Base-by-base conservation (phyloP, 768 basidiomycete genomes). In the Amyloporia xantha region DNA sequence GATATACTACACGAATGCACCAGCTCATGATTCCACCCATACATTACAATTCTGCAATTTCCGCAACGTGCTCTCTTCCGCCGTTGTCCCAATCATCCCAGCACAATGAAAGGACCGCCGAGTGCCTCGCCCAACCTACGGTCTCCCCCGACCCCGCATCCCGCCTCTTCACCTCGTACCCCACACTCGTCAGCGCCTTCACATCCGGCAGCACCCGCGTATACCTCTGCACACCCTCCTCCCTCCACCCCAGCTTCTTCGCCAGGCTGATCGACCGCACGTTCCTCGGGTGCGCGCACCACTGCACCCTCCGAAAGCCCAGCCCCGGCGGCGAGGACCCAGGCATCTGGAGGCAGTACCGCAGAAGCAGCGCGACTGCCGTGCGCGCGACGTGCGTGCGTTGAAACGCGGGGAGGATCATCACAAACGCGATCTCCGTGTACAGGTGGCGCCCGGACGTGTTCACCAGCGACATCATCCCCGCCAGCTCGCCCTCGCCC, bases 1-100 rank as follows among this genome's bases (percentile, higher is more conserved):
- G 9, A 35, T n/a, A n/a, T 35, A 35, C 33, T 10, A n/a, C 9
- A n/a, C 10, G 9, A 35, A n/a, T 35, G 33, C 33, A 35, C 9
- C 10, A 35, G 33, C n/a, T n/a, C n/a, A 35, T 35, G 33, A 35
- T 9, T 35, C 9, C 10, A 35, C 33, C 33, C 9, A 35, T n/a
- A 35, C 30, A 33, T 33, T 15, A 33, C 30, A 33, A 15, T 7
- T 33, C 30, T 33, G 30, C 30, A 15, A 58, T 24, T n/a, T 26
- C 42, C 37, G 65, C 58, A 20, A 67, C 68, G 26, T 60, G 51
- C 19, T 67, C 68, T 28, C 56, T 61, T 7, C 54, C 63, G 20
- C 66, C 61, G 6, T 59, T 57, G 43, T 78, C 76, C 81, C 82
- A 86, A 47, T 77, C 74, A 59, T 84, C 81, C 72, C 76, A 82